These are phyloP conservation scores for Boletus vinaceobasis DNA, from an alignment of 768 basidiomycete species.

Conservation along the genomic window DNA sequence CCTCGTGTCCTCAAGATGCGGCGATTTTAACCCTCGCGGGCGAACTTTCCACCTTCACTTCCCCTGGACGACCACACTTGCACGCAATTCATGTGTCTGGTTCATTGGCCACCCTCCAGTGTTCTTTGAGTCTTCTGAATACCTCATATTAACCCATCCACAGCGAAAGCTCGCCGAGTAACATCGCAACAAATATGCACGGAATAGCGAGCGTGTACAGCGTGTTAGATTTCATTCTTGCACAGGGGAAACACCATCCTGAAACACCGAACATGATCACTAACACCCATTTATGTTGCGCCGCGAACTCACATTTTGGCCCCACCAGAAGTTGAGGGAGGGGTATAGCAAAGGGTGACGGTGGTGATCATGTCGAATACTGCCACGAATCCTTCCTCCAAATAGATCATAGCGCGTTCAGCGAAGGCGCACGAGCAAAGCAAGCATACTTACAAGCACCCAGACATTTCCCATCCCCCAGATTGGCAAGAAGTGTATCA, in stretches of 20 bases:
- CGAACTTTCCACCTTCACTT: neutral
- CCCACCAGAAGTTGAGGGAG: conserved; percentile 7
- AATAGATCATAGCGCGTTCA: neutral
- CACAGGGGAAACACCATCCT: no score
- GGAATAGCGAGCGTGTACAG: neutral
- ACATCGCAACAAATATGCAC: neutral
- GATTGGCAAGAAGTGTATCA: no score
- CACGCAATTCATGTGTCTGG: neutral
- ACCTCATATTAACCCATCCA: neutral
- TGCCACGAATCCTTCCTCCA: neutral
- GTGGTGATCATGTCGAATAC: conserved; percentile 3
- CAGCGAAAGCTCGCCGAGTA: neutral
- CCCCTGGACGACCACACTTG: neutral
- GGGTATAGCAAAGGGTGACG: conserved; percentile 9
- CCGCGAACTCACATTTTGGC: conserved; percentile 1
- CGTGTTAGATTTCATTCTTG: no score
- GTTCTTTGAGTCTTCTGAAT: neutral
- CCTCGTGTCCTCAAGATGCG: no score
- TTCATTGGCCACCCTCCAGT: no score
- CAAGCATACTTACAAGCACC: neutral
- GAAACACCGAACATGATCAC: no score
- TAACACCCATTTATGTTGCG: neutral
- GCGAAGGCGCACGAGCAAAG: neutral
- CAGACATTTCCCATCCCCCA: no score
- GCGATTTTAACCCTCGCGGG: no score